Conservation (phyloP, 2,329 filamentous ascomycete species). For the Chrysoporthe puriensis region DNA sequence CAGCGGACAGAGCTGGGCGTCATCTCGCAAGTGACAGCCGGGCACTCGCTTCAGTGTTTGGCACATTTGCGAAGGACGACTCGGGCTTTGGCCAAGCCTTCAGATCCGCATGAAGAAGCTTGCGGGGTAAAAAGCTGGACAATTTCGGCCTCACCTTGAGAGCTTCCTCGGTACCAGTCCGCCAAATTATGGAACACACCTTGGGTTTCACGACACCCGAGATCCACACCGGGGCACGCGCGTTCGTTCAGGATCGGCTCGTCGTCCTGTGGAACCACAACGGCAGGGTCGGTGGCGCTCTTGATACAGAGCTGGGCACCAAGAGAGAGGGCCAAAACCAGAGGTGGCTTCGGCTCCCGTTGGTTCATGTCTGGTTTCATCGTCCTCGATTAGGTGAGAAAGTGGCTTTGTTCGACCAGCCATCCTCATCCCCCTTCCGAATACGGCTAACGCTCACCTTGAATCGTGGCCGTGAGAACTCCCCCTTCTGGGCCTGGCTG, state of each 20-base stretch:
- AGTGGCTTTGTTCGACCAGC: conserved; percentile 16
- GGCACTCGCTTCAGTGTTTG: conserved; percentile 16
- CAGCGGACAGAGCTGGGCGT: not conserved
- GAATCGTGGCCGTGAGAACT: not conserved
- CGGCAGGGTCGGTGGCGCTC: conserved; percentile 10
- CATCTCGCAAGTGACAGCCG: not conserved
- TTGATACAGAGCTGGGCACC: conserved; percentile 17
- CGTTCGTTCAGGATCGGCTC: conserved; percentile 21
- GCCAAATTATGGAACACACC: conserved; percentile 20
- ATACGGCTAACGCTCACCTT: not conserved
- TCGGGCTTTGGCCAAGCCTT: conserved; percentile 4
- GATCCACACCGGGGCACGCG: conserved; percentile 20
- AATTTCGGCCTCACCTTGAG: not conserved
- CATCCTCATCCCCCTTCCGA: not conserved
- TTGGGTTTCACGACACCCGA: conserved; percentile 24
- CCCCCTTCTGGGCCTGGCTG: conserved; percentile 3
- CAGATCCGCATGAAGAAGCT: not conserved
- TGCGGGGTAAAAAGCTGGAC: not conserved
- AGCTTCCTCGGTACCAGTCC: not conserved
- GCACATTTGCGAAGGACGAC: conserved; percentile 3
- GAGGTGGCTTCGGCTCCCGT: conserved; percentile 18
- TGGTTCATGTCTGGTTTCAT: conserved; percentile 25
- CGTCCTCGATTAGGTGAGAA: conserved; percentile 13
- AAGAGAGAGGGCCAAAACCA: not conserved
- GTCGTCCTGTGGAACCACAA: conserved; percentile 9